Evolutionary conservation across 2,329 filamentous ascomycete species (phyloP).

Genomic region (Aspergillus unguis): DNA sequence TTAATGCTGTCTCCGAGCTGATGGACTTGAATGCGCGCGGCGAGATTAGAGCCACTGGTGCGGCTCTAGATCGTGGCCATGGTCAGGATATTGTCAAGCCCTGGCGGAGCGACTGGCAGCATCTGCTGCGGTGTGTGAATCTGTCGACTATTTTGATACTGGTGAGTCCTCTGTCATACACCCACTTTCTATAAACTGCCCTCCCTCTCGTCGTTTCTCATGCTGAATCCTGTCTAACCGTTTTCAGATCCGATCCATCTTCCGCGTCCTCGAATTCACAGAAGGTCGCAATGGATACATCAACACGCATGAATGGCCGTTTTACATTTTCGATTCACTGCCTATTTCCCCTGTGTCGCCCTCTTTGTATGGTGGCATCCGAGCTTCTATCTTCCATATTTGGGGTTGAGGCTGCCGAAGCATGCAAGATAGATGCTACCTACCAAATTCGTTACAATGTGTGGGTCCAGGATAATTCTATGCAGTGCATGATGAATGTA

Average conservation of each 20-base stretch:
- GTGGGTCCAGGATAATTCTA: no score
- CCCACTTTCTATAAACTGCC: no score
- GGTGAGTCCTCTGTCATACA: slow-evolving; percentile 15
- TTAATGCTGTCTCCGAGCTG: slow-evolving; percentile 26
- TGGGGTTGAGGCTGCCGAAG: slow-evolving; percentile 33
- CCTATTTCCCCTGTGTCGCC: slow-evolving; percentile 34
- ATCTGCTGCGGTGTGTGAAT: slow-evolving; percentile 31
- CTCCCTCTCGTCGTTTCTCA: not conserved
- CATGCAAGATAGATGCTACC: slow-evolving; percentile 23
- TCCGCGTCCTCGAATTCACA: slow-evolving; percentile 50
- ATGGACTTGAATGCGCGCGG: not conserved
- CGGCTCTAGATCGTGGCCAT: not conserved
- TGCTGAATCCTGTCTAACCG: not conserved
- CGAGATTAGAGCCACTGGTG: no score
- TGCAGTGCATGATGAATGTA: no score
- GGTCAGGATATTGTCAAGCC: slow-evolving; percentile 6
- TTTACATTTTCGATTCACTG: slow-evolving; percentile 46
- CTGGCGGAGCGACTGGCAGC: slow-evolving; percentile 30
- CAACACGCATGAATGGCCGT: slow-evolving; percentile 41
- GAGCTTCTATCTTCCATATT: slow-evolving; percentile 31
- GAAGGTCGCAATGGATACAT: slow-evolving; percentile 42
- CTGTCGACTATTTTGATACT: slow-evolving; percentile 30
- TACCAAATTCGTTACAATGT: no score
- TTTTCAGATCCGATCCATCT: slow-evolving; percentile 41
- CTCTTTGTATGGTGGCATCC: slow-evolving; percentile 35